Base-by-base conservation (phyloP, 371 early-diverging fungal species). In the Saksenaea oblongispora region DNA sequence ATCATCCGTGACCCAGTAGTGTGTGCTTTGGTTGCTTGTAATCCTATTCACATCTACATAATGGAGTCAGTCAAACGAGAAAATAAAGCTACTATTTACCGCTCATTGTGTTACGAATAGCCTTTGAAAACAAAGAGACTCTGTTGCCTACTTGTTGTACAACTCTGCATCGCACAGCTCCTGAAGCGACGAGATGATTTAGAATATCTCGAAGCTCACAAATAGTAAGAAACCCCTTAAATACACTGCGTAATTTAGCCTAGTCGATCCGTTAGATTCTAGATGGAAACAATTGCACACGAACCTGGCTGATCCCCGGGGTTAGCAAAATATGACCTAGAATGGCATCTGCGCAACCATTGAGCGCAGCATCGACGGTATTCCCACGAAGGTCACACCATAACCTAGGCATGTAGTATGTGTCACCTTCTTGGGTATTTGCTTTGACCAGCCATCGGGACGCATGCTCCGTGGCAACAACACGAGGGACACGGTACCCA, bases 1-100 rank as follows among this genome's bases (percentile, higher is more conserved):
- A 22, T 47, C 22, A 22, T 47, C 51, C 22, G 22, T 8, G 3
- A 22, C 51, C 51, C 51, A 47, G 51, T 47, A 47, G 22, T 47
- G 51, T 7, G 51, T 22, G 51, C 51, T 47, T 10, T 47, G 3
- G 51, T 97, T 96, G 56, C 92, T 92, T 61, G 91, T 97, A 67
- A 95, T 85, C 42, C 95, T 83, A 73, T 96, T 96, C 39, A 90
- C 91, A 31, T 95, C 95, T 95, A 71, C 51, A 22, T 47, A 22
- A 35, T 18, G 47, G 47, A 31, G 24, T 54, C 13, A 17, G 15
- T 63, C 35, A 34, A 34, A 17, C 26, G 28, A 36, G 22, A 22
- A 36, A 7, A 58, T 8, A n/a, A 53, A 26, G 41, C 31, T 10
- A 4, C 9, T 22, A 3, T 7, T 5, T 28, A 26, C 42, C 22